Conservation (phyloP, 2,329 filamentous ascomycete species). For the Cladosporium sp. region DNA sequence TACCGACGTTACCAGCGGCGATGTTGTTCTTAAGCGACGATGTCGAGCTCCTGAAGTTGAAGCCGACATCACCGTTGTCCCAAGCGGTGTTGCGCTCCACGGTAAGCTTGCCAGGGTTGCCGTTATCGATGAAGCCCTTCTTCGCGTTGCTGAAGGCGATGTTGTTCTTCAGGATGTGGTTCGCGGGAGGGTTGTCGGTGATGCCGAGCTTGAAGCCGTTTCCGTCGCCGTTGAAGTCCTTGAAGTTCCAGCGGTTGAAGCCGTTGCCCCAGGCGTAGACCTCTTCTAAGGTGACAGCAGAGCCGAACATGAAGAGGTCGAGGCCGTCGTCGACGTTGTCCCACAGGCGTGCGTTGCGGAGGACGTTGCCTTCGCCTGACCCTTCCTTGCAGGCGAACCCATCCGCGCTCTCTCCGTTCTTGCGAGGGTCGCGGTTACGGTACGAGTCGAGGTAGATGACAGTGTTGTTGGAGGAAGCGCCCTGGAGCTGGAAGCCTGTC, state of each 20-base stretch:
- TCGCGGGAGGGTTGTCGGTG: conserved; percentile 40
- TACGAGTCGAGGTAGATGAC: conserved; percentile 14
- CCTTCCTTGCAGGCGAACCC: conserved; percentile 53
- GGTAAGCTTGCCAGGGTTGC: conserved; percentile 43
- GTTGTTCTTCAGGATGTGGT: conserved; percentile 48
- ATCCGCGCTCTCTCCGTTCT: conserved; percentile 55
- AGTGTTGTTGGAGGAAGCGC: conserved; percentile 22
- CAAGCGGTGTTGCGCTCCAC: conserved; percentile 49
- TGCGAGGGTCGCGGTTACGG: conserved; percentile 40
- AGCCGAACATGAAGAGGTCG: conserved; percentile 48
- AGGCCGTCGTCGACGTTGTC: conserved; percentile 55
- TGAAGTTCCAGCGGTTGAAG: conserved; percentile 48
- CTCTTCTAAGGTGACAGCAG: conserved; percentile 46
- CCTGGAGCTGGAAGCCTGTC: conserved; percentile 42
- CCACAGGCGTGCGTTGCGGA: conserved; percentile 50
- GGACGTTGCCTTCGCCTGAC: conserved; percentile 47
- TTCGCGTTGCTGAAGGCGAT: conserved; percentile 48
- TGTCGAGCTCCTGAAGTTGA: conserved; percentile 39
- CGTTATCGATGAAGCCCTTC: conserved; percentile 52
- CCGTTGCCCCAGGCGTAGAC: conserved; percentile 51
- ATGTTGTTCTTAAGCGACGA: conserved; percentile 44
- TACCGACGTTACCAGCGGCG: conserved; percentile 39
- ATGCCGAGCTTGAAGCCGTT: conserved; percentile 53
- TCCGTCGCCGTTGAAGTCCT: conserved; percentile 47
- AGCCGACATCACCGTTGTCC: conserved; percentile 47